Conservation (phyloP, 2,329 filamentous ascomycete species). For the Mycocentrospora acerina region DNA sequence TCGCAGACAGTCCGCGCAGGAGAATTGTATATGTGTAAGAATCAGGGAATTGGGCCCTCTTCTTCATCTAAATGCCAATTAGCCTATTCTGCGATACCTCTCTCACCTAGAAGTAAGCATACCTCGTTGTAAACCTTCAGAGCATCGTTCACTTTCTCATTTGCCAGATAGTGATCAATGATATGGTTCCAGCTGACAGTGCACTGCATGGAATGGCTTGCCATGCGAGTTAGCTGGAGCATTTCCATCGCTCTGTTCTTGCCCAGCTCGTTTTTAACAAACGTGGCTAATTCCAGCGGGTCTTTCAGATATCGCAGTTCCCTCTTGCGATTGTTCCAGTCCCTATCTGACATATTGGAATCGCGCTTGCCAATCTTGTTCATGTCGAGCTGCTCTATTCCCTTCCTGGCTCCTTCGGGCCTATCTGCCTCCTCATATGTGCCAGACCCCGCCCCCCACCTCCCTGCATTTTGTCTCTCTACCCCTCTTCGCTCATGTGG, state of each 20-base stretch:
- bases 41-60: conserved; percentile 78
- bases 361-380: conserved; percentile 1
- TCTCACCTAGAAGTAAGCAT: conserved; percentile 18
- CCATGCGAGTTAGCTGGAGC: conserved; percentile 64
- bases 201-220: conserved; percentile 65
- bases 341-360: conserved; percentile 20
- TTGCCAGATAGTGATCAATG: conserved; percentile 68
- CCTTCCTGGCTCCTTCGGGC: not conserved
- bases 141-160: conserved; percentile 62
- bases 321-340: conserved; percentile 47
- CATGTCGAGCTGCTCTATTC: not conserved
- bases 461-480: conserved; percentile 8
- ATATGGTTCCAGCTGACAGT: conserved; percentile 86
- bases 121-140: conserved; percentile 89
- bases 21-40: conserved; percentile 81
- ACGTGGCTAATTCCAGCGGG: conserved; percentile 69
- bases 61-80: conserved; percentile 75
- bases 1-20: conserved; percentile 70
- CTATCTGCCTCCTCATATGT: too few relatives aligned
- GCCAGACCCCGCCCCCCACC: too few relatives aligned
- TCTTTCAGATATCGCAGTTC: conserved; percentile 68
- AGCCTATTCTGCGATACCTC: conserved; percentile 5
- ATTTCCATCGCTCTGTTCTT: conserved; percentile 67
- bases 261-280: conserved; percentile 62
- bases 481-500: not conserved